Evolutionary conservation across 129 eudicot species (phyloP).

Genomic region (Artemisia annua): DNA sequence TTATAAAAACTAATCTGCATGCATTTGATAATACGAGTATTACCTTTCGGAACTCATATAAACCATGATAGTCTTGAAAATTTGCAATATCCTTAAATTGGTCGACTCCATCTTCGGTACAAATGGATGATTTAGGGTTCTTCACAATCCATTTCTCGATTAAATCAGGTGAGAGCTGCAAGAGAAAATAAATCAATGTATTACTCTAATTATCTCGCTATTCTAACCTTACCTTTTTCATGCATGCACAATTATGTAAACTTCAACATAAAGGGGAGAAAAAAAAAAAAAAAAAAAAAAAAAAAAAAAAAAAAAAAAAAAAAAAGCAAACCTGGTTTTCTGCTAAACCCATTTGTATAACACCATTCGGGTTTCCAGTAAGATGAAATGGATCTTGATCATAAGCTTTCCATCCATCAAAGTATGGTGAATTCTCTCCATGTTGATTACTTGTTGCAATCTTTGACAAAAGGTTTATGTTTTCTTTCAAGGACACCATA

Average conservation of each 20-base stretch:
- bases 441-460: constrained; percentile 72
- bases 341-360: constrained; percentile 89
- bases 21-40: background rate
- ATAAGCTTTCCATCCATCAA: constrained; percentile 93
- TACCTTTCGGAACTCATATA: constrained; percentile 71
- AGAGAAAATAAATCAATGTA: background rate
- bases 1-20: background rate
- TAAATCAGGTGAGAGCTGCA: constrained; percentile 62
- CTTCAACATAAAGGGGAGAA: background rate
- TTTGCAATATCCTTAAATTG: constrained; percentile 60
- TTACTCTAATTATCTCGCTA: background rate
- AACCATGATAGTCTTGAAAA: constrained; percentile 86
- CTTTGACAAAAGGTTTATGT: constrained; percentile 50
- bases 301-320: background rate
- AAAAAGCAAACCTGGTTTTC: constrained; percentile 68
- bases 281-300: background rate
- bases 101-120: constrained; percentile 56
- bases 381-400: constrained; percentile 71
- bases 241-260: background rate
- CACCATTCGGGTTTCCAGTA: constrained; percentile 55
- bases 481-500: constrained; percentile 22
- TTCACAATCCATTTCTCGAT: constrained; percentile 72
- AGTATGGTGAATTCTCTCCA: constrained; percentile 82
- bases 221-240: background rate
- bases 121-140: constrained; percentile 73